phyloP scores from a whole-genome alignment of 805 yeast genomes.

The Metschnikowia koreensis region DNA sequence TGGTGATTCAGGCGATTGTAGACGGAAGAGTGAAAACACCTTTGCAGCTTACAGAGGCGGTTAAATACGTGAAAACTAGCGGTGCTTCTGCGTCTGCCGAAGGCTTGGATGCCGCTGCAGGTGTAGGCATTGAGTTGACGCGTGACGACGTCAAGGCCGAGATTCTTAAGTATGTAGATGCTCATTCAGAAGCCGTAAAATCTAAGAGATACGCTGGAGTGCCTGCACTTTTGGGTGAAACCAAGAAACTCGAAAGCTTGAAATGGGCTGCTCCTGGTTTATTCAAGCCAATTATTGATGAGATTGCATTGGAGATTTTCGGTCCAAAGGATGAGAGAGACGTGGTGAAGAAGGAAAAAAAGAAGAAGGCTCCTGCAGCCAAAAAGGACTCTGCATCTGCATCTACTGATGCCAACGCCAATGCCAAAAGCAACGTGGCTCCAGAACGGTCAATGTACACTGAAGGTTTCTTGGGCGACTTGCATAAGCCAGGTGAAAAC shows the following conservation, averaged over 20 bases:
- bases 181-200: conserved; percentile 57
- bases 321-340: conserved; percentile 99
- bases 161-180: conserved; percentile 59
- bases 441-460: conserved; percentile 73
- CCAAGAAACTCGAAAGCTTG: conserved; percentile 68
- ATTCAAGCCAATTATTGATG: conserved; percentile 87
- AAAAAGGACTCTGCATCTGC: conserved; percentile 18
- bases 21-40: conserved; percentile 63
- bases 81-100: conserved; percentile 45
- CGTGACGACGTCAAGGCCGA: conserved; percentile 59
- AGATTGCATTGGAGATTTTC: conserved; percentile 61
- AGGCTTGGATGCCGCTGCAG: conserved; percentile 60
- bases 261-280: conserved; percentile 90
- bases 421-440: conserved; percentile 1
- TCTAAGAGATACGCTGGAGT: conserved; percentile 77
- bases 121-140: conserved; percentile 76
- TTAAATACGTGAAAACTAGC: conserved; percentile 62
- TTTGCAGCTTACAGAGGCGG: conserved; percentile 78
- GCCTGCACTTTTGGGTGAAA: conserved; percentile 72
- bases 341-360: conserved; percentile 72
- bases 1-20: conserved; percentile 60
- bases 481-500: conserved; percentile 94
- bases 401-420: conserved; percentile 17
- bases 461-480: conserved; percentile 93
- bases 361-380: conserved; percentile 38